phyloP scores from a whole-genome alignment of 169 alveolate species.

The Plasmodium reichenowi region DNA sequence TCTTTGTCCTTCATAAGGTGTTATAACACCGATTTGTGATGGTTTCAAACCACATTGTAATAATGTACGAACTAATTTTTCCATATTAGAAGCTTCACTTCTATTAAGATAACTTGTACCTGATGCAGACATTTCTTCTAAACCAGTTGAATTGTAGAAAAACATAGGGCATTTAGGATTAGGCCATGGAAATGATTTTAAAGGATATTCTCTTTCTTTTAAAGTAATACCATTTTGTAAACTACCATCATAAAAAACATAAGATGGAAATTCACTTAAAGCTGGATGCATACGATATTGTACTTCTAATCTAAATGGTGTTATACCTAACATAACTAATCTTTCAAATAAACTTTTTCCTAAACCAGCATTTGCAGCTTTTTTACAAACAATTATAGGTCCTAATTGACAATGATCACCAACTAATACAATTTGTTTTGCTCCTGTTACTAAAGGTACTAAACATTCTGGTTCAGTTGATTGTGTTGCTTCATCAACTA shows the following conservation, averaged over 20 bases:
- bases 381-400: slow-evolving; percentile 95
- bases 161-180: slow-evolving; percentile 87
- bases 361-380: slow-evolving; percentile 88
- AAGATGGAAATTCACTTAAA: slow-evolving; percentile 94
- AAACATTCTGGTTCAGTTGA: slow-evolving; percentile 94
- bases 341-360: slow-evolving; percentile 93
- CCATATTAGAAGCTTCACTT: slow-evolving; percentile 83
- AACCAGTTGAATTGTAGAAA: slow-evolving; percentile 88
- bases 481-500: slow-evolving; percentile 97
- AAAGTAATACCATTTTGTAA: slow-evolving; percentile 94
- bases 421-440: slow-evolving; percentile 92
- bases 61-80: slow-evolving; percentile 80
- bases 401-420: slow-evolving; percentile 98
- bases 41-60: slow-evolving; percentile 75
- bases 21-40: slow-evolving; percentile 94
- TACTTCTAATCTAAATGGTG: slow-evolving; percentile 91
- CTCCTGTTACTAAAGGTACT: slow-evolving; percentile 94
- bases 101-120: slow-evolving; percentile 85
- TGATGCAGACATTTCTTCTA: slow-evolving; percentile 86
- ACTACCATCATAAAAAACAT: slow-evolving; percentile 95
- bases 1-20: slow-evolving; percentile 97
- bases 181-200: slow-evolving; percentile 90
- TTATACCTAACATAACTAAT: slow-evolving; percentile 77
- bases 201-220: slow-evolving; percentile 87
- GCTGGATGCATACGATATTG: slow-evolving; percentile 98